These are phyloP conservation scores for Stagonosporopsis vannaccii DNA, from an alignment of 2,329 filamentous ascomycete genomes.

Conservation along the genomic window DNA sequence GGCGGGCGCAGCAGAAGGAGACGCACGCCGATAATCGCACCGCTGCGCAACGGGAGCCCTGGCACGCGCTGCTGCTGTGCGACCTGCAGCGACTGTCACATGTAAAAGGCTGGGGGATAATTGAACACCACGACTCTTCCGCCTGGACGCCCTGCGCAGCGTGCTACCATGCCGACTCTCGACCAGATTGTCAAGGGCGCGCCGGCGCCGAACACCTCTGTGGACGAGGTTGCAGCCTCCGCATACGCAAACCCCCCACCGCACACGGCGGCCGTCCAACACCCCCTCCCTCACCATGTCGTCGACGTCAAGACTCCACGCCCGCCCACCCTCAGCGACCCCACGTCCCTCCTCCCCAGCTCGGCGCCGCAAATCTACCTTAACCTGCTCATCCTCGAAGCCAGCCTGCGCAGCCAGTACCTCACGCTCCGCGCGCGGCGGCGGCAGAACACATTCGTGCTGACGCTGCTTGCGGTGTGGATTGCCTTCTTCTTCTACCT, in stretches of 20 bases:
- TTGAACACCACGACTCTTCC: neutral
- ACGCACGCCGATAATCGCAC: conserved; percentile 1
- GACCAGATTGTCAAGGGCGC: conserved; percentile 94
- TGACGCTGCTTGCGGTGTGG: conserved; percentile 82
- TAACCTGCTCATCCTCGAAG: conserved; percentile 96
- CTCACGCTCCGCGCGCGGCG: conserved; percentile 86
- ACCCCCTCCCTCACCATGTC: conserved; percentile 36
- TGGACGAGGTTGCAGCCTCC: conserved; percentile 49
- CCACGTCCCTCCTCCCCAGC: conserved; percentile 82
- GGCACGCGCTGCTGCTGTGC: conserved; percentile 12
- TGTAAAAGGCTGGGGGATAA: conserved; percentile 11
- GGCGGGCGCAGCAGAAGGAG: conserved; percentile 6
- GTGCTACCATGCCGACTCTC: conserved; percentile 51
- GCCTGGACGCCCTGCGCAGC: neutral
- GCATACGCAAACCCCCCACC: conserved; percentile 27
- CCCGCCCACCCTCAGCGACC: conserved; percentile 64
- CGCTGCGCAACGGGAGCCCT: conserved; percentile 1
- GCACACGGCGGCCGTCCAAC: conserved; percentile 15
- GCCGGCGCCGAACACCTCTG: conserved; percentile 67
- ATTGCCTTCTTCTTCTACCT: conserved; percentile 85
- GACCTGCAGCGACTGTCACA: conserved; percentile 17
- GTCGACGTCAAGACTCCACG: conserved; percentile 48
- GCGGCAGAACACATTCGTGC: conserved; percentile 91
- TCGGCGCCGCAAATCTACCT: conserved; percentile 96
- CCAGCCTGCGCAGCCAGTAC: conserved; percentile 90